These are phyloP conservation scores for Ceratocystis harringtonii DNA, from an alignment of 2,329 filamentous ascomycete species.

Conservation along the genomic window DNA sequence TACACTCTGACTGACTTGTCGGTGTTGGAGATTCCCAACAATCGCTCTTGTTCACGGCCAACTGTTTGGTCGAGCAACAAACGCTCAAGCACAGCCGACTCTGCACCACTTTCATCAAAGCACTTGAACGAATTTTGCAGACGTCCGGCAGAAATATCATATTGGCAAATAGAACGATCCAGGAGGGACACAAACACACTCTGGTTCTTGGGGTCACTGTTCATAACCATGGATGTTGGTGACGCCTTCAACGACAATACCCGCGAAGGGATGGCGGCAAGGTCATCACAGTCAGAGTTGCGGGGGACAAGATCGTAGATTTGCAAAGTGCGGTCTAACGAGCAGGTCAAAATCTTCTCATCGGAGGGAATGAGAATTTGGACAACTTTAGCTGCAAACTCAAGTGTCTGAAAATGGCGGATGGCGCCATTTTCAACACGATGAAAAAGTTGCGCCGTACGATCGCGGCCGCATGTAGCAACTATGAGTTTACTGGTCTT, in stretches of 20 bases:
- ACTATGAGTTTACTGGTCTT: conserved; percentile 45
- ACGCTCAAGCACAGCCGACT: conserved; percentile 71
- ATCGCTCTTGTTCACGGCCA: conserved; percentile 44
- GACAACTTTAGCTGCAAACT: conserved; percentile 77
- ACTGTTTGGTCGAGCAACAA: conserved; percentile 48
- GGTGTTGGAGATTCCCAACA: conserved; percentile 81
- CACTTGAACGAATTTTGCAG: conserved; percentile 64
- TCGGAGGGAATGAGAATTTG: conserved; percentile 59
- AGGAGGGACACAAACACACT: conserved; percentile 42
- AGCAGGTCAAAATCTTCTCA: conserved; percentile 68
- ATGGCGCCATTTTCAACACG: conserved; percentile 39
- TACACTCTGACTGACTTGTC: conserved; percentile 94
- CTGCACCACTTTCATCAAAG: conserved; percentile 61
- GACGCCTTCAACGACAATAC: conserved; percentile 75
- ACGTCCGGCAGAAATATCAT: conserved; percentile 52
- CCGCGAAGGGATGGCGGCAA: conserved; percentile 63
- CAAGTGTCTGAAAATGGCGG: conserved; percentile 77
- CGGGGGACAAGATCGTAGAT: conserved; percentile 63
- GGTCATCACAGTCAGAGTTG: conserved; percentile 44
- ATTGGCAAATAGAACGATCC: conserved; percentile 46
- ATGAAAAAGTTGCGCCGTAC: conserved; percentile 83
- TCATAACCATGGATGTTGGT: conserved; percentile 67
- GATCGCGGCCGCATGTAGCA: conserved; percentile 73
- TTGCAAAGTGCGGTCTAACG: conserved; percentile 74
- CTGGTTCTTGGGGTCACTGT: conserved; percentile 40